Evolutionary conservation across 192 early-diverging fungal genomes (phyloP).

Genomic region (Kickxella alabastrina): DNA sequence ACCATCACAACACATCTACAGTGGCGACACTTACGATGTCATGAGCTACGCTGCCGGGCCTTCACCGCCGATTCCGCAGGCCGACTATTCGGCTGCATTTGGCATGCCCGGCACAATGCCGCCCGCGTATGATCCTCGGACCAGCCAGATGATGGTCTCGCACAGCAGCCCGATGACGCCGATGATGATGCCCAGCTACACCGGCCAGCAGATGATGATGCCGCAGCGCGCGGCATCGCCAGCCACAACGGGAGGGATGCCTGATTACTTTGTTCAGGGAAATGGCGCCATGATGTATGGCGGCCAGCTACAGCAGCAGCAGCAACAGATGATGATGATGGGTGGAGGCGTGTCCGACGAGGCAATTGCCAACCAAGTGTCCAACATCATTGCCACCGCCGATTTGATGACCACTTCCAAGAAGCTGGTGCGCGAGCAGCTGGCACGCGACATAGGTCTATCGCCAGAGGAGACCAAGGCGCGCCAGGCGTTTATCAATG

Average conservation of each 20-base stretch:
- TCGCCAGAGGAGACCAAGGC: slow-evolving; percentile 26
- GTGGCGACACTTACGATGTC: slow-evolving; percentile 34
- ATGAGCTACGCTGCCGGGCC: slow-evolving; percentile 33
- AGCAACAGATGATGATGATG: neutral
- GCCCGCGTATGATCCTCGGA: slow-evolving; percentile 45
- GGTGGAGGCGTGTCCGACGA: slow-evolving; percentile 59
- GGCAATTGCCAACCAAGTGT: slow-evolving; percentile 62
- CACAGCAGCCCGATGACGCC: slow-evolving; percentile 6
- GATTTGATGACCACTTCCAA: slow-evolving; percentile 96
- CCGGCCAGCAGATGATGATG: slow-evolving; percentile 7
- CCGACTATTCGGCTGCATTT: slow-evolving; percentile 17
- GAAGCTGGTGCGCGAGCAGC: slow-evolving; percentile 85
- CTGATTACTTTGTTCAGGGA: slow-evolving; percentile 29
- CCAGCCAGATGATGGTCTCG: slow-evolving; percentile 26
- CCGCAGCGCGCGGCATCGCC: slow-evolving; percentile 31
- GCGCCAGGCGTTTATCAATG: slow-evolving; percentile 33
- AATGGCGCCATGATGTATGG: slow-evolving; percentile 10
- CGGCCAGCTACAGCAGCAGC: slow-evolving; percentile 1
- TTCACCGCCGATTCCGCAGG: slow-evolving; percentile 22
- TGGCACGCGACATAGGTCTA: slow-evolving; percentile 29
- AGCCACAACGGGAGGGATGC: slow-evolving; percentile 12
- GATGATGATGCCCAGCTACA: slow-evolving; percentile 10
- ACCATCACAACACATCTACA: slow-evolving; percentile 30
- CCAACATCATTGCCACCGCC: slow-evolving; percentile 76
- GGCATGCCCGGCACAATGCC: slow-evolving; percentile 7